phyloP scores from a whole-genome alignment of 768 basidiomycete genomes.

The Phlebiopsis gigantea region DNA sequence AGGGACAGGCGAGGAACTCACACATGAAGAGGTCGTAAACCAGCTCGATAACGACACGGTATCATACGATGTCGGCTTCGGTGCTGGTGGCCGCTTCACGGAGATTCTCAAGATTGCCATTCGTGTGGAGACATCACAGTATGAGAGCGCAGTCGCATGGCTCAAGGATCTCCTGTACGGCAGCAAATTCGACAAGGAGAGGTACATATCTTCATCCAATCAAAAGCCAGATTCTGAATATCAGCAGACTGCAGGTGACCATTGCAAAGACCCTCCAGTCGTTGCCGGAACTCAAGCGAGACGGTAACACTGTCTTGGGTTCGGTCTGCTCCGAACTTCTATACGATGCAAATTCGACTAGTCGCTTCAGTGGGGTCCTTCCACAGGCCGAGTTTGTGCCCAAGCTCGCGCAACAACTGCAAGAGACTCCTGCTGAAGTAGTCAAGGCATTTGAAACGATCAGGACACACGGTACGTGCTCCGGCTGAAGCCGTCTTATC shows the following conservation, averaged over 20 bases:
- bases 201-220: conserved; percentile 37
- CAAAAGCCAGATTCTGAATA: neutral
- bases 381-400: conserved; percentile 79
- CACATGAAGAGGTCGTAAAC: conserved; percentile 89
- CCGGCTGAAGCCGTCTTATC: neutral
- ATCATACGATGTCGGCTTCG: conserved; percentile 70
- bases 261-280: conserved; percentile 87
- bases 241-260: conserved; percentile 67
- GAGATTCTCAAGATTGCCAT: conserved; percentile 45
- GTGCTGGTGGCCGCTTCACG: conserved; percentile 50
- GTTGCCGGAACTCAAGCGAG: conserved; percentile 87
- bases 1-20: conserved; percentile 60
- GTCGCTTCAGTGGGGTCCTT: conserved; percentile 61
- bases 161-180: conserved; percentile 75
- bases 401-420: conserved; percentile 61
- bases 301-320: conserved; percentile 73
- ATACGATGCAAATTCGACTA: conserved; percentile 65
- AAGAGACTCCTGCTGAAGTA: conserved; percentile 67
- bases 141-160: conserved; percentile 83
- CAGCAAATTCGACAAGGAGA: conserved; percentile 71
- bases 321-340: conserved; percentile 66
- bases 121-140: conserved; percentile 74
- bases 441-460: conserved; percentile 73
- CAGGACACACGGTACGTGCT: conserved; percentile 54
- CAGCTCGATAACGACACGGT: conserved; percentile 90